These are phyloP conservation scores for Sclerotinia sclerotiorum DNA, from an alignment of 2,329 filamentous ascomycete genomes.

Conservation along the genomic window DNA sequence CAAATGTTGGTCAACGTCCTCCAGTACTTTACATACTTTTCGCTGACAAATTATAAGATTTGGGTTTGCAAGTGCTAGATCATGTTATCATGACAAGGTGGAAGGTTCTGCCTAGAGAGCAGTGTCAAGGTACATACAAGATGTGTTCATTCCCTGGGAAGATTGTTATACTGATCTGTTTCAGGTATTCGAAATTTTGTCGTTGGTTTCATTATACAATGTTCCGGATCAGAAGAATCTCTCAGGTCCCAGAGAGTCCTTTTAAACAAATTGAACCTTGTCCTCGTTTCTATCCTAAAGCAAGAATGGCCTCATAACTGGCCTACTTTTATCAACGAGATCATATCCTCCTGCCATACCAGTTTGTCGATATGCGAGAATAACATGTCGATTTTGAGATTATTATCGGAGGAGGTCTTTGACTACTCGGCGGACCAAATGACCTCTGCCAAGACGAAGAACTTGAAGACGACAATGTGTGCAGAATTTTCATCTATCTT, in stretches of 20 bases:
- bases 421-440: constrained; percentile 98
- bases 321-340: constrained; percentile 99
- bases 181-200: constrained; percentile 97
- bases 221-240: constrained; percentile 85
- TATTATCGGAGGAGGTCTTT: constrained; percentile 97
- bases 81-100: constrained; percentile 98
- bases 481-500: constrained; percentile 98
- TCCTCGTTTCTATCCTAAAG: constrained; percentile 95
- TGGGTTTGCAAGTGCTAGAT: constrained; percentile 94
- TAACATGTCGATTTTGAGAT: constrained; percentile 96
- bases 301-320: constrained; percentile 99
- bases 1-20: constrained; percentile 68
- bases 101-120: constrained; percentile 95
- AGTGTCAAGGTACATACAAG: constrained; percentile 72
- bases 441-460: constrained; percentile 96
- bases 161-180: constrained; percentile 31
- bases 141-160: background rate
- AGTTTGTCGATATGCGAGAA: constrained; percentile 98
- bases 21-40: constrained; percentile 9
- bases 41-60: constrained; percentile 55
- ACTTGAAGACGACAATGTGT: constrained; percentile 98
- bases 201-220: constrained; percentile 96
- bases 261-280: constrained; percentile 96
- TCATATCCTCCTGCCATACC: constrained; percentile 92
- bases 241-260: constrained; percentile 82